Conservation (phyloP, 495 filamentous ascomycete species). For the Podospora conica region DNA sequence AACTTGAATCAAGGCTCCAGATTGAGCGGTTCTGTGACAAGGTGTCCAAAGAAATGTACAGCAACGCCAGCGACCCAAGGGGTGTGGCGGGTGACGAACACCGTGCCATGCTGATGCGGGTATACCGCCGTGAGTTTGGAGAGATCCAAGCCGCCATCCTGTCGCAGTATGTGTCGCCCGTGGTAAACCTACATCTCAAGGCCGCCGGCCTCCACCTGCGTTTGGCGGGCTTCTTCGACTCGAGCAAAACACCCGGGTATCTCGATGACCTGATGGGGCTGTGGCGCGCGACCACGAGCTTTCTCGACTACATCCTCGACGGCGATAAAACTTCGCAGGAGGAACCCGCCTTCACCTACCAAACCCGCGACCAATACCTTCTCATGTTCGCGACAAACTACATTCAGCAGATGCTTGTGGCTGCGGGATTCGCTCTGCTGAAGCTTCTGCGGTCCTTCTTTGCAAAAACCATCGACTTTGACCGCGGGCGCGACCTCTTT, state of each 20-base stretch:
- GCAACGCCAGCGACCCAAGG: conserved; percentile 67
- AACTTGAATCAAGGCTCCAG: conserved; percentile 61
- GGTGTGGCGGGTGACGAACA: conserved; percentile 67
- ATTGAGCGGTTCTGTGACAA: conserved; percentile 83
- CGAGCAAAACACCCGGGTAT: conserved; percentile 65
- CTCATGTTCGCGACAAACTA: conserved; percentile 76
- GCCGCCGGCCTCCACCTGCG: conserved; percentile 78
- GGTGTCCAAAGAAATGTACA: conserved; percentile 79
- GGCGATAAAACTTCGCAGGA: conserved; percentile 31
- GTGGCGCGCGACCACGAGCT: conserved; percentile 67
- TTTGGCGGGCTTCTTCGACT: conserved; percentile 84
- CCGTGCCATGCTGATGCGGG: conserved; percentile 57
- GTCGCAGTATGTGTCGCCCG: conserved; percentile 46
- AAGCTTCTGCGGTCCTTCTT: conserved; percentile 86
- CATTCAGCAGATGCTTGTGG: conserved; percentile 87
- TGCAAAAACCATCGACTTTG: conserved; percentile 62
- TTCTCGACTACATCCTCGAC: conserved; percentile 66
- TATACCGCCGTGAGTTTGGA: conserved; percentile 50
- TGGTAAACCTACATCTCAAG: conserved; percentile 67
- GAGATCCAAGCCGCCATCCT: conserved; percentile 48
- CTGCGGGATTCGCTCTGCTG: conserved; percentile 74
- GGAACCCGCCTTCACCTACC: conserved; percentile 21
- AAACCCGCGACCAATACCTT: conserved; percentile 38
- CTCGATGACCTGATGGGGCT: conserved; percentile 69
- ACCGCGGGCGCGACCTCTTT: conserved; percentile 68